Base-by-base conservation (phyloP, 805 yeast genomes). In the Sugiyamaella marilandica region DNA sequence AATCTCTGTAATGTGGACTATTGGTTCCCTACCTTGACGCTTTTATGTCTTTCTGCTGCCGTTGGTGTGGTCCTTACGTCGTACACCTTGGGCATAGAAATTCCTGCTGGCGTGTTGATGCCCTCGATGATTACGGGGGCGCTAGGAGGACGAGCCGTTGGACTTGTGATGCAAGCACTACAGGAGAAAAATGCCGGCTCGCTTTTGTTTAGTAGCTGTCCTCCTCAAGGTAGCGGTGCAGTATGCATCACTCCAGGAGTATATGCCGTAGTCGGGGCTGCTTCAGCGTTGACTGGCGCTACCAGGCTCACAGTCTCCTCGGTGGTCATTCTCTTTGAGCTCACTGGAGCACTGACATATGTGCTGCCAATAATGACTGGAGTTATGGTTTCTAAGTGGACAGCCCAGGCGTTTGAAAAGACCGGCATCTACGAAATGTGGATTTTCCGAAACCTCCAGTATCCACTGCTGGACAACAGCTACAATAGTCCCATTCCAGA, bases 91-190 rank as follows among this genome's bases (percentile, higher is more conserved):
- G 90, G 95, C 1, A 73, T 83, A 1, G 73, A 77, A 26, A 71
- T 89, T 11, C 99, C 99, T 0, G 95, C 97, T n/a, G 99, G 99
- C 13, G 88, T 92, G 5, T 85, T 94, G 70, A 95, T 94, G 50
- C 99, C 99, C 2, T 87, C 96, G 1, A 88, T 94, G 95, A 91
- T 96, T 0, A 86, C 90, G 1, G 99, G 99, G 19, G 97, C 98
- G 0, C 81, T 96, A 0, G 86, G 88, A 68, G 99, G 99, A 7
- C 76, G 97, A 49, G 85, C 91, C 0, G 62, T 94, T 10, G 97
- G 99, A 3, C 71, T 89, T 8, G 55, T 85, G 5, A 82, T 88
- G 54, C 86, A 87, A 57, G 64, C 71, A 45, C 59, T 72, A 52
- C 71, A 74, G 45, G 70, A 72, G 2, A 57, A 70, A 0, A 65